Evolutionary conservation across 2,329 filamentous ascomycete species (phyloP).

Genomic region (Tolypocladium paradoxum): DNA sequence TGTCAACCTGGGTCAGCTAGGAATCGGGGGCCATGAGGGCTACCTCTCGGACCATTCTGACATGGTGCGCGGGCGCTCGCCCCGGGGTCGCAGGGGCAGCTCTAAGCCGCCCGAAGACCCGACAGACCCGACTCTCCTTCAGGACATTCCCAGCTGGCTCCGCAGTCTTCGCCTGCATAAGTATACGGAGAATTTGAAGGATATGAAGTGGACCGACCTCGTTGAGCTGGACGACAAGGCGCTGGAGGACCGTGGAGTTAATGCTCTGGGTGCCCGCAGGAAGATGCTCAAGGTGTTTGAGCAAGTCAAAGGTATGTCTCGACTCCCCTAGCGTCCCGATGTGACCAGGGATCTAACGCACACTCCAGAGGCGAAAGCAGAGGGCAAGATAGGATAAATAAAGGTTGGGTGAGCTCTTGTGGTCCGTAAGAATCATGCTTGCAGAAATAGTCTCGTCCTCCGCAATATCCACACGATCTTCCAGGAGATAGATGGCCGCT

Average conservation of each 20-base stretch:
- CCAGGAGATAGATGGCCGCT: not conserved
- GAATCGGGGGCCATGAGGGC: slow-evolving; percentile 61
- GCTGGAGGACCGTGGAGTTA: slow-evolving; percentile 85
- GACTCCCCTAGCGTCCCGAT: not conserved
- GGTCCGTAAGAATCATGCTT: not conserved
- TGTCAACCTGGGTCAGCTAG: slow-evolving; percentile 63
- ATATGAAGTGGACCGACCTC: slow-evolving; percentile 91
- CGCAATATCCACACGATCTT: not conserved
- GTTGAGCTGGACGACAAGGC: slow-evolving; percentile 88
- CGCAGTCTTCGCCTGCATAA: slow-evolving; percentile 92
- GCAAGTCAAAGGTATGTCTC: slow-evolving; percentile 64
- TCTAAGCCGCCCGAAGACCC: slow-evolving; percentile 98
- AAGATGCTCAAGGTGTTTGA: slow-evolving; percentile 99
- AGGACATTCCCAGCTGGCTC: slow-evolving; percentile 94
- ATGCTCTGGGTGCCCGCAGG: slow-evolving; percentile 83
- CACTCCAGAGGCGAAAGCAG: slow-evolving; percentile 54
- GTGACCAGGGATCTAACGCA: slow-evolving; percentile 9
- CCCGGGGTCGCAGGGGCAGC: slow-evolving; percentile 82
- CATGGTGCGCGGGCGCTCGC: slow-evolving; percentile 80
- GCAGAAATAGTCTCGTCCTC: not conserved
- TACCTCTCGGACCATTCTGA: slow-evolving; percentile 94
- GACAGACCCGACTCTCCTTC: slow-evolving; percentile 77
- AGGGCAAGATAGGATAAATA: slow-evolving; percentile 52
- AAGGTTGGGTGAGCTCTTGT: not conserved
- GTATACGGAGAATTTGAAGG: slow-evolving; percentile 96